Base-by-base conservation (phyloP, 192 early-diverging fungal genomes). In the Diversispora epigaea region DNA sequence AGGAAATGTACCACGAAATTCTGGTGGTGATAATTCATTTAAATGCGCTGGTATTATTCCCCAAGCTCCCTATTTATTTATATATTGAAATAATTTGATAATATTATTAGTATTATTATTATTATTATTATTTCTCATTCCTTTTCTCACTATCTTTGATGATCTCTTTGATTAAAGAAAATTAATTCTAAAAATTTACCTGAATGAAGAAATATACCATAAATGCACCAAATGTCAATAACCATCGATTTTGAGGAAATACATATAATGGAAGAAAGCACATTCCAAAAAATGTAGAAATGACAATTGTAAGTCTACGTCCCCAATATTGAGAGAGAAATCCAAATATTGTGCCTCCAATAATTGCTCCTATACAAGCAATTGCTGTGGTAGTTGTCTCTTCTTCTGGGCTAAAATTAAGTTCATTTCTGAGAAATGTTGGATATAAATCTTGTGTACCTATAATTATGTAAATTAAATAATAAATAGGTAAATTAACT, bases 21-120 rank as follows among this genome's bases (percentile, higher is more conserved):
- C 80, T 44, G 86, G 80, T 25, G 92, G 92, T 49, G 89, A 87
- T 43, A 93, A 78, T 62, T 93, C 92, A 77, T 81, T 85, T 0
- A 93, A 79, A 77, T 91, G 88, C 8, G 83, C 87, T 8, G 92
- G 91, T 74, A 93, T 84, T 19, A 91, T 85, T 55, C 91, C 91
- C 50, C 50, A 77, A 15, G 65, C 52, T 19, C 76, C 76, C 55
- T 70, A 70, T 32, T 25, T 11, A 11, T 22, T 32, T n/a, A 17
- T 2, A 17, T 50, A 25, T 32, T 32, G 2, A 32, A 32, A 32
- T 32, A 32, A 32, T 32, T 25, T 11, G 4, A 67, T 47, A 12
- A 19, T 46, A n/a, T n/a, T n/a, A n/a, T 22, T 4, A 47, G 3
- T n/a, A 14, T 17, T 17, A 19, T 25, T 32, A 21, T 4, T n/a